Base-by-base conservation (phyloP, 495 filamentous ascomycete species). In the Niebla homalea region DNA sequence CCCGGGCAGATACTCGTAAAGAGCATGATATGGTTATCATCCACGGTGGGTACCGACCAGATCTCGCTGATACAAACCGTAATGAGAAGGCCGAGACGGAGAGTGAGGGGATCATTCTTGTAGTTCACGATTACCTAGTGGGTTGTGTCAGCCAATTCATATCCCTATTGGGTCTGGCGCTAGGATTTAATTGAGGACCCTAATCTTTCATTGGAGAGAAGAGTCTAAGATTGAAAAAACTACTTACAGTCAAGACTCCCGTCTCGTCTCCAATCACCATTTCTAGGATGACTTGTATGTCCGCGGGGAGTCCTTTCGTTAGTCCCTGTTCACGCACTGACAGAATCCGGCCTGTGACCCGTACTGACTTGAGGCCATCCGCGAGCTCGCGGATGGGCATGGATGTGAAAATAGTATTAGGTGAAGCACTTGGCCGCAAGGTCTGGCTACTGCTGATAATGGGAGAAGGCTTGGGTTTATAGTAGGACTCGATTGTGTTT, bases 221-320 rank as follows among this genome's bases (percentile, higher is more conserved):
- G n/a, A n/a, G n/a, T n/a, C n/a, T n/a, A n/a, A n/a, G n/a, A n/a
- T 32, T 32, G 29, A 18, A 37, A 3, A 16, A 20, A 55, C 53
- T 39, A 55, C 53, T 39, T 59, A 83, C 80, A 6, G 67, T 70
- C 40, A 81, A 64, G 11, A 69, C 70, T 4, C 73, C 81, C 20
- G 70, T 72, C 48, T 77, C 65, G 62, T 85, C 81, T 49, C 72
- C 75, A 2, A 84, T 54, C 43, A 74, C 65, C 16, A 82, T 48
- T 35, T 73, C 74, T 39, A 79, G 64, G 58, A 68, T 77, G 1
- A 51, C 23, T 3, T 65, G 62, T 21, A 56, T 60, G 44, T 72
- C 71, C 71, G 41, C 60, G 70, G 1, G 62, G 53, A 5, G 53
- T 67, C 15, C 36, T 19, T 21, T 59, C 54, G 36, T 73, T 60